Percentiles rank a stretch among this genome's conserved stretches.
Evolutionary conservation across 169 alveolate genomes (phyloP).

Genomic region (Plasmodium billcollinsi): DNA sequence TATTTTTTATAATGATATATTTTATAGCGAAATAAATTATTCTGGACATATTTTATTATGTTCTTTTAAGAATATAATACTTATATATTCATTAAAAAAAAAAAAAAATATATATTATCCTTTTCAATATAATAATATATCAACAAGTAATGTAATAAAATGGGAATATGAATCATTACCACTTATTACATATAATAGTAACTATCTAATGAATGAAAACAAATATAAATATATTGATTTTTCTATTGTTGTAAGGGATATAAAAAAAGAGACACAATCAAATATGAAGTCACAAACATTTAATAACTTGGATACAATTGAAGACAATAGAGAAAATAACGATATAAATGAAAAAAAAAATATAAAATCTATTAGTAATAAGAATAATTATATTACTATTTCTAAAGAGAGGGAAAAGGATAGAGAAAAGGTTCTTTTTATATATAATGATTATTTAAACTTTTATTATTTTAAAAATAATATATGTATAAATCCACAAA

Average conservation of each 20-base stretch:
- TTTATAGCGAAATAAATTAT: slow-evolving; percentile 2
- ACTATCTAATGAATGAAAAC: background rate
- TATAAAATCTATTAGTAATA: background rate
- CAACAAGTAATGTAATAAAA: background rate
- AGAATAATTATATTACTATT: background rate
- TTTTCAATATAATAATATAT: background rate
- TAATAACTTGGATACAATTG: background rate
- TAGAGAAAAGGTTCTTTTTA: background rate
- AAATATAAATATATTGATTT: background rate
- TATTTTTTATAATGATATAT: slow-evolving; percentile 5
- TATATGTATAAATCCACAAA: background rate
- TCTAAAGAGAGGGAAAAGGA: background rate
- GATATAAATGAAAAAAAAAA: background rate
- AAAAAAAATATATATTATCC: background rate
- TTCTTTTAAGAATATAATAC: background rate
- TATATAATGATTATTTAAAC: slow-evolving; percentile 11
- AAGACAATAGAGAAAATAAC: background rate
- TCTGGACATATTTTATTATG: slow-evolving; percentile 1
- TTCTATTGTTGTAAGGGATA: too few relatives aligned
- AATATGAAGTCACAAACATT: background rate
- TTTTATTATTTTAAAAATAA: background rate
- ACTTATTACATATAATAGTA: background rate
- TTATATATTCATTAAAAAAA: background rate
- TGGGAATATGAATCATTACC: background rate
- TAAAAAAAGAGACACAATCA: background rate